These are phyloP conservation scores for Suillus plorans DNA, from an alignment of 768 basidiomycete genomes.

Conservation along the genomic window DNA sequence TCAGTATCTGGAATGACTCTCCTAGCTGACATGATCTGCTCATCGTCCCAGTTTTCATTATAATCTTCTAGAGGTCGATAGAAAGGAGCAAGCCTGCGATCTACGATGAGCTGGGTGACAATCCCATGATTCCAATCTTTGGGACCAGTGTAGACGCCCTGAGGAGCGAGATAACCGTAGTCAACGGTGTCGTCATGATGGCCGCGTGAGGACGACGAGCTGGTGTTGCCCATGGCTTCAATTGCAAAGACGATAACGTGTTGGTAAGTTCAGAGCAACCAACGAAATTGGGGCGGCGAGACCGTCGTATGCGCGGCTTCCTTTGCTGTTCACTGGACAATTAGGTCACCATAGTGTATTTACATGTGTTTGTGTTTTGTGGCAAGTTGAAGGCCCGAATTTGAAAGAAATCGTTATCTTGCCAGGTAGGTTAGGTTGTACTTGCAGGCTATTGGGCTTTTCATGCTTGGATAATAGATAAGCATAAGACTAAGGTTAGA, in stretches of 20 bases:
- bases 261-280: neutral
- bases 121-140: slow-evolving; percentile 88
- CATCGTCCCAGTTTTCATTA: slow-evolving; percentile 85
- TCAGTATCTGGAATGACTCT: slow-evolving; percentile 64
- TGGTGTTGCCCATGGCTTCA: slow-evolving; percentile 72
- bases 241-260: slow-evolving; percentile 4
- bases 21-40: slow-evolving; percentile 79
- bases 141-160: slow-evolving; percentile 82
- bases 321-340: slow-evolving; percentile 5
- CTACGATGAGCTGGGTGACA: slow-evolving; percentile 85
- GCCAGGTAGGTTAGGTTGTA: too few species aligned
- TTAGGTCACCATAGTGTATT: slow-evolving; percentile 15
- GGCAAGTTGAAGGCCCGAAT: slow-evolving; percentile 1
- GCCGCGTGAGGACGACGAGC: slow-evolving; percentile 70
- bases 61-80: slow-evolving; percentile 96
- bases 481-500: too few species aligned
- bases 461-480: too few species aligned
- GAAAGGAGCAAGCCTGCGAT: slow-evolving; percentile 90
- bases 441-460: too few species aligned
- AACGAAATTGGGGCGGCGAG: neutral
- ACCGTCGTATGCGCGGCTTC: slow-evolving; percentile 6
- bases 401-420: neutral
- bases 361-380: slow-evolving; percentile 10
- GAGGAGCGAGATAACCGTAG: slow-evolving; percentile 76
- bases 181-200: slow-evolving; percentile 85